These are phyloP conservation scores for Diutina siamensis DNA, from an alignment of 1,139 yeast species.

Conservation along the genomic window DNA sequence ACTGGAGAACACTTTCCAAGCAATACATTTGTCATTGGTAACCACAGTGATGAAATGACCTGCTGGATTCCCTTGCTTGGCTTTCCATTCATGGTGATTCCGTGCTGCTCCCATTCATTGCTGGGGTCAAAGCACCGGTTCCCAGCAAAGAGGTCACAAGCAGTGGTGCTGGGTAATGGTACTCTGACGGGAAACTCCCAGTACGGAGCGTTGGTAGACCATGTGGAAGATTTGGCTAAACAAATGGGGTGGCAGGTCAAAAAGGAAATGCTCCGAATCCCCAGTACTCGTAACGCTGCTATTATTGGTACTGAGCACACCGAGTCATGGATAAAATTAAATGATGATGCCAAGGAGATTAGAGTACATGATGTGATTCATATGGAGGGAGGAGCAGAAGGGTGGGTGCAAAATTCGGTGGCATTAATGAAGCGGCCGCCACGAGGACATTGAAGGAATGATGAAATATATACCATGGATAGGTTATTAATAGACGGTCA, in stretches of 20 bases:
- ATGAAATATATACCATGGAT: neutral
- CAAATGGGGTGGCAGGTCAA: constrained; percentile 76
- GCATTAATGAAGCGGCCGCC: constrained; percentile 43
- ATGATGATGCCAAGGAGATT: constrained; percentile 14
- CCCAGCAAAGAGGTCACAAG: neutral
- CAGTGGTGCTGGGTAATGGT: neutral
- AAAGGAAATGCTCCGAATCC: constrained; percentile 82
- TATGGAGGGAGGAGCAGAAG: constrained; percentile 80
- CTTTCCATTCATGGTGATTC: constrained; percentile 80
- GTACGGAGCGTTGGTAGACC: constrained; percentile 78
- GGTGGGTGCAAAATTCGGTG: constrained; percentile 78
- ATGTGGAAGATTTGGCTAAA: constrained; percentile 58
- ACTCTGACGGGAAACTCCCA: constrained; percentile 28
- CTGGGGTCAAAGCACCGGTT: constrained; percentile 65
- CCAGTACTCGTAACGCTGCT: constrained; percentile 91
- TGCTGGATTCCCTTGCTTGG: constrained; percentile 92
- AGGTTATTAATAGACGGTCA: neutral
- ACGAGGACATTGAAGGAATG: constrained; percentile 22
- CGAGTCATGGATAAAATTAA: constrained; percentile 9
- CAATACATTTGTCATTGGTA: constrained; percentile 79
- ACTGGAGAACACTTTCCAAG: constrained; percentile 48
- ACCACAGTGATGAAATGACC: constrained; percentile 90
- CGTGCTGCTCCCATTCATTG: constrained; percentile 87
- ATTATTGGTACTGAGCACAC: constrained; percentile 49
- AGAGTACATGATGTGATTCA: constrained; percentile 44